Evolutionary conservation across 2,329 filamentous ascomycete species (phyloP).

Genomic region (Epichloe typhina): DNA sequence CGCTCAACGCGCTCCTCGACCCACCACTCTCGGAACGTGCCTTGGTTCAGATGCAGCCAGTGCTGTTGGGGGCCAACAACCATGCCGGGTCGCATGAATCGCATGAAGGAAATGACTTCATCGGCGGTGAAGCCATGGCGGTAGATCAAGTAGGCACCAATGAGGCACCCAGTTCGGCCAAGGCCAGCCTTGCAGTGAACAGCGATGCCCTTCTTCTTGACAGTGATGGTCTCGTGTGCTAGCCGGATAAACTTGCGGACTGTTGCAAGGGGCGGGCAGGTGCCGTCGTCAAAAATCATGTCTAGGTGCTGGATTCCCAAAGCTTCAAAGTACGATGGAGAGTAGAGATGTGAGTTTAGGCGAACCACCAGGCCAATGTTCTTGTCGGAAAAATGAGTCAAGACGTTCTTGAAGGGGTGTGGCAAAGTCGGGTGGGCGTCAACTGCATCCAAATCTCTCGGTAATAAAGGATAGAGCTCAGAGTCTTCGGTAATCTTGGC

Average conservation of each 20-base stretch:
- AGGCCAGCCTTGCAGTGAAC: constrained; percentile 98
- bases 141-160: constrained; percentile 96
- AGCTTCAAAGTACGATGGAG: constrained; percentile 90
- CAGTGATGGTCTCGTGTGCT: constrained; percentile 85
- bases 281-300: constrained; percentile 99
- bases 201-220: constrained; percentile 84
- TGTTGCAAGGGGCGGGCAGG: constrained; percentile 77
- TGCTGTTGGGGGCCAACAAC: constrained; percentile 97
- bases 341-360: constrained; percentile 91
- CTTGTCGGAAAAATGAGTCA: constrained; percentile 75
- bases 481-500: constrained; percentile 59
- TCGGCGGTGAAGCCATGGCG: constrained; percentile 94
- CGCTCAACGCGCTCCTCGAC: constrained; percentile 73
- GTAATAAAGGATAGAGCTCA: constrained; percentile 60
- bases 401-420: constrained; percentile 87
- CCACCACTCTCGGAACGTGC: constrained; percentile 98
- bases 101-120: constrained; percentile 95
- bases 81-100: constrained; percentile 98
- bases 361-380: constrained; percentile 90
- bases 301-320: constrained; percentile 91
- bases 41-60: constrained; percentile 96
- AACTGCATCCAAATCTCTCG: constrained; percentile 62
- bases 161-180: constrained; percentile 87
- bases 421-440: constrained; percentile 59
- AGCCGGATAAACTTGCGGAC: constrained; percentile 91